These are phyloP conservation scores for Komagataella mondaviorum DNA, from an alignment of 805 yeast genomes.

Conservation along the genomic window DNA sequence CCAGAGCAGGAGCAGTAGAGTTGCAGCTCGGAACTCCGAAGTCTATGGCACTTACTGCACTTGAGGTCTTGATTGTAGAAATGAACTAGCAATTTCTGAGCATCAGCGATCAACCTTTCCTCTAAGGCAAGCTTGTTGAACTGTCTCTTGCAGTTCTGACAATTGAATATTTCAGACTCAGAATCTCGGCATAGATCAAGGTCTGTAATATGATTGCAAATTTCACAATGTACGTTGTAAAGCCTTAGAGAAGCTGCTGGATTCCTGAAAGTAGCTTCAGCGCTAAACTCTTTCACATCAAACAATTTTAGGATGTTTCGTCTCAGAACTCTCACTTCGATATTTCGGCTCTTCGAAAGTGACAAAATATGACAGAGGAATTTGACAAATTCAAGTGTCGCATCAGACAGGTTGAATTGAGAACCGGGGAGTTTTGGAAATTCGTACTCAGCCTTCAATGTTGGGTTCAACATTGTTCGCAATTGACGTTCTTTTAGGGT, in stretches of 20 bases:
- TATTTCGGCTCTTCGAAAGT: constrained; percentile 45
- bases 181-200: constrained; percentile 73
- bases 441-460: constrained; percentile 46
- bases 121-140: constrained; percentile 63
- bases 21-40: constrained; percentile 58
- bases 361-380: constrained; percentile 58
- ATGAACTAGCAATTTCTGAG: constrained; percentile 37
- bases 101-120: constrained; percentile 60
- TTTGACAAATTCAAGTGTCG: constrained; percentile 72
- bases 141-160: constrained; percentile 51
- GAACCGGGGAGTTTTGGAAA: constrained; percentile 76
- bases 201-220: constrained; percentile 64
- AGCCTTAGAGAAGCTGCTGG: constrained; percentile 63
- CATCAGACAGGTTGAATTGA: constrained; percentile 42
- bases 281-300: constrained; percentile 76
- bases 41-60: constrained; percentile 63
- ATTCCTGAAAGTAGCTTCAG: constrained; percentile 55
- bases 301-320: constrained; percentile 60
- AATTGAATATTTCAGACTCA: constrained; percentile 36
- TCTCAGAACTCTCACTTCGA: constrained; percentile 66
- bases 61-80: constrained; percentile 71
- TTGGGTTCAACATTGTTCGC: constrained; percentile 44
- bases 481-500: constrained; percentile 51
- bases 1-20: constrained; percentile 85
- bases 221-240: constrained; percentile 61